A percentile compares a stretch with the other conserved stretches of the same genome.
phyloP scores from a whole-genome alignment of 345 rosid genomes.

The Theobroma cacao region DNA sequence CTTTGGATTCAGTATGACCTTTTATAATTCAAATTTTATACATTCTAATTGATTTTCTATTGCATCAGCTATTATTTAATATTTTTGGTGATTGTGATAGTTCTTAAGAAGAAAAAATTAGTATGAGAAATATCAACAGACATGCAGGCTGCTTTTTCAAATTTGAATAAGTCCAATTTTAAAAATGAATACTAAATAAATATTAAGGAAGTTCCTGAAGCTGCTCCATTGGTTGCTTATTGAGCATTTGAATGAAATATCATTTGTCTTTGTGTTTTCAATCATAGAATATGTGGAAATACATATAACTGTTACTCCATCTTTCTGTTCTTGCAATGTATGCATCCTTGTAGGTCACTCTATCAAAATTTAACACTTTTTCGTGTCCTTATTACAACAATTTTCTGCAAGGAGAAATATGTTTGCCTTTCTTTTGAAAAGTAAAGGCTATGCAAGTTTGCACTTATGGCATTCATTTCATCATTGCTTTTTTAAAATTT shows the following conservation, averaged over 20 bases:
- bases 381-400: neutral
- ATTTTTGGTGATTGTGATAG: neutral
- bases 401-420: neutral
- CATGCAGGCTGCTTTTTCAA: neutral
- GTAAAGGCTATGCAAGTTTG: neutral
- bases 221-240: neutral
- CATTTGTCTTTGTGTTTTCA: neutral
- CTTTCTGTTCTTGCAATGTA: neutral
- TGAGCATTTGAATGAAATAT: neutral
- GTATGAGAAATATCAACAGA: neutral
- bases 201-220: neutral
- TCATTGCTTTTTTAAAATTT: neutral
- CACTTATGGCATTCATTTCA: neutral
- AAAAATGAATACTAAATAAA: neutral
- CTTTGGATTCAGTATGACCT: conserved; percentile 69
- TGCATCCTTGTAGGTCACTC: neutral
- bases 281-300: neutral
- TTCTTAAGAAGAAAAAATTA: neutral
- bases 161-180: neutral
- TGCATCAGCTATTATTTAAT: conserved; percentile 8
- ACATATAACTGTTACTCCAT: neutral
- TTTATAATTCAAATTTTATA: neutral
- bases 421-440: neutral
- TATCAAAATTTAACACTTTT: neutral
- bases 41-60: neutral